These are phyloP conservation scores for Trichothecium roseum DNA, from an alignment of 2,329 filamentous ascomycete genomes.

Conservation along the genomic window DNA sequence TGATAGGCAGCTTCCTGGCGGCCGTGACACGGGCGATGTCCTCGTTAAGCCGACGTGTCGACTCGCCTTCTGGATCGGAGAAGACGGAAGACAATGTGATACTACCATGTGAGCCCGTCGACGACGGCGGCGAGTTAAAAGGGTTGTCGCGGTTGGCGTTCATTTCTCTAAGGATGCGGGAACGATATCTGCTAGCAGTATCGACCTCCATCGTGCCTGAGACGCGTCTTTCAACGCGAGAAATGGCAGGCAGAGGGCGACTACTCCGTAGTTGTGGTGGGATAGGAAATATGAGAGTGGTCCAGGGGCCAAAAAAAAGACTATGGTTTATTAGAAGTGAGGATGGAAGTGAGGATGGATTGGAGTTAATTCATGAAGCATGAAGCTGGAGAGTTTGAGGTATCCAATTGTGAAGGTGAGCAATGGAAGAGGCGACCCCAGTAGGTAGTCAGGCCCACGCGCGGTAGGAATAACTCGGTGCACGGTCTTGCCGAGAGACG, in stretches of 20 bases:
- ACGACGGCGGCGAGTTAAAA: constrained; percentile 48
- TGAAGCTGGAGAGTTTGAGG: too few relatives aligned
- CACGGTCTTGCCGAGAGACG: too few relatives aligned
- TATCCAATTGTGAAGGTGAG: too few relatives aligned
- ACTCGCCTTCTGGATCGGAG: constrained; percentile 42
- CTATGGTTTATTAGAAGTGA: too few relatives aligned
- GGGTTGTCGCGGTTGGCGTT: constrained; percentile 42
- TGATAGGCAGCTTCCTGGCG: constrained; percentile 26
- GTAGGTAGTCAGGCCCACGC: too few relatives aligned
- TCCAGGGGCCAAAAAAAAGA: too few relatives aligned
- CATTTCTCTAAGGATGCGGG: constrained; percentile 41
- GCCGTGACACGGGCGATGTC: constrained; percentile 34
- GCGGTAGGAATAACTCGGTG: too few relatives aligned
- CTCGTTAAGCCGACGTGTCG: constrained; percentile 39
- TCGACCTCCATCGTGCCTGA: constrained; percentile 29
- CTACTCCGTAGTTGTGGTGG: too few relatives aligned
- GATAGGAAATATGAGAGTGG: too few relatives aligned
- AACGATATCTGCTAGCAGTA: constrained; percentile 30
- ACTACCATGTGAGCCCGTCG: constrained; percentile 46
- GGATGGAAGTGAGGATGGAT: too few relatives aligned
- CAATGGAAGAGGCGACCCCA: too few relatives aligned
- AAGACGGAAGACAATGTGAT: constrained; percentile 43
- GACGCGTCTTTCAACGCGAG: constrained; percentile 12
- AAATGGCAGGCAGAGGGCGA: neutral
- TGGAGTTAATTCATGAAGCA: too few relatives aligned